Conservation (phyloP, 495 filamentous ascomycete genomes). For the Barbatosphaeria neglecta region DNA sequence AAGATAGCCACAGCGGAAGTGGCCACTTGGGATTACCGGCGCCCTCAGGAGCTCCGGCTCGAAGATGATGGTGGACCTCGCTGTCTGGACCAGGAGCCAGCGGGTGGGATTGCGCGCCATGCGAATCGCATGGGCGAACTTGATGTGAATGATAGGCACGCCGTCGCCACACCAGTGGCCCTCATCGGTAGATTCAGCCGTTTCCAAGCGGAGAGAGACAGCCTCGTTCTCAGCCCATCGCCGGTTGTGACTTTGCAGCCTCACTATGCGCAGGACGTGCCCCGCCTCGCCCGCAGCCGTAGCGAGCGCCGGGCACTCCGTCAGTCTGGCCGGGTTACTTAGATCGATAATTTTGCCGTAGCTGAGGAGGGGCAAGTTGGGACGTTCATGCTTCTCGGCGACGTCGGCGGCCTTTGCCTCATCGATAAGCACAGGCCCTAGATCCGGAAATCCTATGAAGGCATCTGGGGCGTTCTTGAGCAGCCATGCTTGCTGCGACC, state of each 20-base stretch:
- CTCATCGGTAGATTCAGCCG: slow-evolving; percentile 12
- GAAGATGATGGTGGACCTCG: slow-evolving; percentile 43
- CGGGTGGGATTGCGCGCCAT: slow-evolving; percentile 32
- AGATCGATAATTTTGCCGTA: slow-evolving; percentile 26
- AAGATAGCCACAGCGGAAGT: background rate
- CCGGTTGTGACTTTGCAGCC: slow-evolving; percentile 25
- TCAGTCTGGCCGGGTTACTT: slow-evolving; percentile 6
- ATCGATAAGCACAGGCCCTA: slow-evolving; percentile 15
- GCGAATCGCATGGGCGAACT: slow-evolving; percentile 44
- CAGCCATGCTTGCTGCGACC: slow-evolving; percentile 24
- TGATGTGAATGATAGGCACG: slow-evolving; percentile 53
- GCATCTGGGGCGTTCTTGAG: slow-evolving; percentile 25
- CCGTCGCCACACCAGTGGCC: slow-evolving; percentile 44
- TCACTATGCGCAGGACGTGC: slow-evolving; percentile 38
- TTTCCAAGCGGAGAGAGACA: slow-evolving; percentile 22
- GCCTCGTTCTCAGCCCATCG: slow-evolving; percentile 32
- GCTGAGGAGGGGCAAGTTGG: slow-evolving; percentile 16
- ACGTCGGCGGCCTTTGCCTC: slow-evolving; percentile 7
- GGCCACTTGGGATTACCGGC: slow-evolving; percentile 4
- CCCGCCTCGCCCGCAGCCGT: slow-evolving; percentile 37
- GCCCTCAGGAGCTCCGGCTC: slow-evolving; percentile 36
- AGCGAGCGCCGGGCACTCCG: slow-evolving; percentile 28
- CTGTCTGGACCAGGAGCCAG: slow-evolving; percentile 54
- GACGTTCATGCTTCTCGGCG: background rate
- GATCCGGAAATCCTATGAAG: slow-evolving; percentile 14